A percentile compares a stretch with the other conserved stretches of the same genome.
These are phyloP conservation scores for Fusarium pseudocircinatum DNA, from an alignment of 2,329 filamentous ascomycete genomes.

Conservation along the genomic window DNA sequence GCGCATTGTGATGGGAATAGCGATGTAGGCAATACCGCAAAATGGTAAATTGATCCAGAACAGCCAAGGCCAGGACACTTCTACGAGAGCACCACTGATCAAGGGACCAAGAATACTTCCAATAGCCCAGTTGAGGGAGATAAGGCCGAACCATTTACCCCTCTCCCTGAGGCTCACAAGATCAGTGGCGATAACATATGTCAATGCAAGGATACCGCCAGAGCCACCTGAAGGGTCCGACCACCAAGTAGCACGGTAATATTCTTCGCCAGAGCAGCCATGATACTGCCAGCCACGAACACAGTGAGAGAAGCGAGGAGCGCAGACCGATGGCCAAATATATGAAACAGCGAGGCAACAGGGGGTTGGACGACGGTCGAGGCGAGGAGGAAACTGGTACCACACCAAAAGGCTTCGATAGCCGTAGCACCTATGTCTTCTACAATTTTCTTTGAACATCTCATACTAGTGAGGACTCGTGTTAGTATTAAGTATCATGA, in stretches of 20 bases:
- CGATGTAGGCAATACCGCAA: slow-evolving; percentile 35
- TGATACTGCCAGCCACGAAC: slow-evolving; percentile 34
- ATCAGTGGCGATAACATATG: slow-evolving; percentile 58
- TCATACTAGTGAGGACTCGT: background rate
- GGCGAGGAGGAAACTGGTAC: slow-evolving; percentile 38
- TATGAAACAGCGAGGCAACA: slow-evolving; percentile 38
- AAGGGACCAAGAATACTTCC: slow-evolving; percentile 57
- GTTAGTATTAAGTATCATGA: too few species aligned
- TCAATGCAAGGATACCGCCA: slow-evolving; percentile 59
- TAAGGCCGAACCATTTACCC: slow-evolving; percentile 52
- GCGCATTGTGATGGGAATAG: slow-evolving; percentile 32
- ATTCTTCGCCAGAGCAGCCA: slow-evolving; percentile 35
- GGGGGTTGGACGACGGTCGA: slow-evolving; percentile 39
- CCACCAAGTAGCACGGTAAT: slow-evolving; percentile 53
- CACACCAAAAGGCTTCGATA: slow-evolving; percentile 41
- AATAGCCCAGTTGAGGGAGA: slow-evolving; percentile 61
- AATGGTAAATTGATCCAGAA: slow-evolving; percentile 73
- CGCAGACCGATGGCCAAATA: slow-evolving; percentile 36
- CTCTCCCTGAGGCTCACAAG: slow-evolving; percentile 56
- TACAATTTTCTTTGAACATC: slow-evolving; percentile 31
- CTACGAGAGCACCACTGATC: slow-evolving; percentile 63
- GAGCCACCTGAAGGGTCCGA: slow-evolving; percentile 62
- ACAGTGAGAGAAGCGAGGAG: slow-evolving; percentile 30
- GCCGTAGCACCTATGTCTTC: slow-evolving; percentile 35
- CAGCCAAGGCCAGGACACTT: slow-evolving; percentile 68